phyloP scores from a whole-genome alignment of 805 yeast genomes.

The Kuraishia piskuri region DNA sequence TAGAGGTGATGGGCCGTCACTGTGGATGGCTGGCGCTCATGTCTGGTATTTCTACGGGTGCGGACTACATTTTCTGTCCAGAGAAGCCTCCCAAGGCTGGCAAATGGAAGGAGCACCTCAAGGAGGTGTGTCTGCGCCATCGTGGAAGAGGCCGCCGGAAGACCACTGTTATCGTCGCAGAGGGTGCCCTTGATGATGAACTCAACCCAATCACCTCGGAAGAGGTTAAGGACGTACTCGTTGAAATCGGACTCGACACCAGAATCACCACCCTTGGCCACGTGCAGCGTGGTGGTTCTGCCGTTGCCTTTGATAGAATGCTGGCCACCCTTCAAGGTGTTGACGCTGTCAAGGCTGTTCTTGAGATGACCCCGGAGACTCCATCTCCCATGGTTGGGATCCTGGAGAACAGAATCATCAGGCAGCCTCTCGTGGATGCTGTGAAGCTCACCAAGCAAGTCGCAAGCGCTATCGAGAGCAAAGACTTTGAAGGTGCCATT shows the following conservation, averaged over 20 bases:
- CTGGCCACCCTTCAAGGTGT: conserved; percentile 77
- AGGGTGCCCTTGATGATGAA: conserved; percentile 71
- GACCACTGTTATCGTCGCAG: conserved; percentile 75
- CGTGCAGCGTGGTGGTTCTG: conserved; percentile 79
- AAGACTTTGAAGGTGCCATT: conserved; percentile 66
- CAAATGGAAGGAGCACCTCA: conserved; percentile 63
- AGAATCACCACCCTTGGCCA: conserved; percentile 74
- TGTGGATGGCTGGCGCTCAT: conserved; percentile 83
- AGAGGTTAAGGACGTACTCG: conserved; percentile 58
- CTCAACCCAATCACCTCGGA: conserved; percentile 58
- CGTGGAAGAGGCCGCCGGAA: conserved; percentile 67
- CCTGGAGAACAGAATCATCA: conserved; percentile 59
- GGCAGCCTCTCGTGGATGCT: conserved; percentile 65
- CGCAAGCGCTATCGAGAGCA: conserved; percentile 56
- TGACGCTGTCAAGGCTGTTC: conserved; percentile 69
- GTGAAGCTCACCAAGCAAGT: conserved; percentile 64
- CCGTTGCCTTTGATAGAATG: conserved; percentile 66
- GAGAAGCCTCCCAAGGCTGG: conserved; percentile 61
- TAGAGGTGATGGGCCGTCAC: conserved; percentile 86
- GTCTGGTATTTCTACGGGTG: conserved; percentile 76
- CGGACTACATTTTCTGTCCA: conserved; percentile 75
- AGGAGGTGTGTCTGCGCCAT: conserved; percentile 54
- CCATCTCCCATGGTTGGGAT: conserved; percentile 77
- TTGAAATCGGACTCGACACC: conserved; percentile 64
- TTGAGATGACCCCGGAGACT: conserved; percentile 58